phyloP scores from a whole-genome alignment of 2,329 filamentous ascomycete species.

The Colletotrichum gloeosporioides region DNA sequence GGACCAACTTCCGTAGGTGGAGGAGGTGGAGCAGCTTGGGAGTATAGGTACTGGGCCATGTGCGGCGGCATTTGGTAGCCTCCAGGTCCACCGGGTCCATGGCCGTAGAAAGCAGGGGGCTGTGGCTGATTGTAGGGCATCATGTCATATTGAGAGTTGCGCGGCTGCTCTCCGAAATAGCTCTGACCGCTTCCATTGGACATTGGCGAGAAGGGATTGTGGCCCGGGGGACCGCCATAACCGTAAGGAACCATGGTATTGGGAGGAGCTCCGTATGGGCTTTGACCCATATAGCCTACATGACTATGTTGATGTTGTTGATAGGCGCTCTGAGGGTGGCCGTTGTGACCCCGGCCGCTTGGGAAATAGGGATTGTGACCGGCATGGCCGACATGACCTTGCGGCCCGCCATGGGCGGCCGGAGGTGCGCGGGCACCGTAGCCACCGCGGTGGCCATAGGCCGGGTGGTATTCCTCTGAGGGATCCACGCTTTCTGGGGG shows the following conservation, averaged over 20 bases:
- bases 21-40: conserved; percentile 45
- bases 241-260: conserved; percentile 55
- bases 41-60: conserved; percentile 45
- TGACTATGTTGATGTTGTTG: conserved; percentile 39
- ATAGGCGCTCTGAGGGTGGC: conserved; percentile 42
- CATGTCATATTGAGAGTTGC: conserved; percentile 51
- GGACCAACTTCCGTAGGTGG: conserved; percentile 44
- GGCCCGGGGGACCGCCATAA: conserved; percentile 39
- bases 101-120: conserved; percentile 35
- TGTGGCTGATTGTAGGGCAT: conserved; percentile 51
- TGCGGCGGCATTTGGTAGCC: conserved; percentile 34
- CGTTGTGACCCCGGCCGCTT: conserved; percentile 8
- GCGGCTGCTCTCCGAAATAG: conserved; percentile 45
- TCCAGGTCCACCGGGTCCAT: conserved; percentile 24
- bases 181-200: conserved; percentile 40
- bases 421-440: conserved; percentile 16
- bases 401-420: conserved; percentile 20
- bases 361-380: conserved; percentile 2
- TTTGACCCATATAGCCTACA: conserved; percentile 42
- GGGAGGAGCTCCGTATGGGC: conserved; percentile 34
- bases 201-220: conserved; percentile 51
- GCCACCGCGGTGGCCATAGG: conserved; percentile 40
- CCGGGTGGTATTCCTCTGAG: conserved; percentile 62
- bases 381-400: conserved; percentile 24
- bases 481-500: conserved; percentile 69